Conservation (phyloP, 352 stramenopile species). For the Globisporangium recalcitrans region DNA sequence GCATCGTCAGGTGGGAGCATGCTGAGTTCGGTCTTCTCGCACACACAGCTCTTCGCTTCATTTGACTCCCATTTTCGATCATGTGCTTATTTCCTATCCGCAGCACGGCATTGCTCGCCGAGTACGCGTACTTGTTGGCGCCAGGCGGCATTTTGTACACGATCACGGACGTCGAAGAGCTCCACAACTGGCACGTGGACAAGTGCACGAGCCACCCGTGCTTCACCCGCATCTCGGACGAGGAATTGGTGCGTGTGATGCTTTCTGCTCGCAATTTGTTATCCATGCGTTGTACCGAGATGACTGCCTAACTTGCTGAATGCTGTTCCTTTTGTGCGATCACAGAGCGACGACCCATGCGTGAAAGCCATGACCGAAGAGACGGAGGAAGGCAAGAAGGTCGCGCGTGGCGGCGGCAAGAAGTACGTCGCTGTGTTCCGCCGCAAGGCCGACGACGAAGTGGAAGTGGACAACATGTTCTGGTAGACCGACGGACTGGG, state of each 20-base stretch:
- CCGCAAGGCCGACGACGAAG: constrained; percentile 55
- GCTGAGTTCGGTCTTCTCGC: background rate
- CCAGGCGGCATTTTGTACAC: constrained; percentile 94
- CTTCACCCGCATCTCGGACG: constrained; percentile 88
- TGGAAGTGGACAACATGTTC: constrained; percentile 58
- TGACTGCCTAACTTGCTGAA: background rate
- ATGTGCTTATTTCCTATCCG: background rate
- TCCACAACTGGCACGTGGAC: constrained; percentile 96
- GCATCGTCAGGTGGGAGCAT: constrained; percentile 79
- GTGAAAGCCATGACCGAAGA: constrained; percentile 94
- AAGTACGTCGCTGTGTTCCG: constrained; percentile 88
- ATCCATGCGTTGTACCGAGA: background rate
- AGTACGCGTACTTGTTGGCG: constrained; percentile 96
- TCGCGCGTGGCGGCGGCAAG: constrained; percentile 84
- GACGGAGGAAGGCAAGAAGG: constrained; percentile 99
- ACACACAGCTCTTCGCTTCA: too few relatives aligned
- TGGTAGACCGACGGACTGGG: constrained; percentile 29
- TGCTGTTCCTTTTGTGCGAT: background rate
- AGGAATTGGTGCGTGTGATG: constrained; percentile 61
- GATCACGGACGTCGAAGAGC: constrained; percentile 98
- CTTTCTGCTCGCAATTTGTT: background rate
- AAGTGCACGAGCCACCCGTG: constrained; percentile 92
- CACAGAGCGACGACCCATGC: constrained; percentile 86
- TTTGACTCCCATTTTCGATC: background rate
- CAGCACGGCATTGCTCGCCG: constrained; percentile 89